Percentiles rank a stretch among this genome's conserved stretches.
These are phyloP conservation scores for Chlorella sp. DNA, from an alignment of 139 green algal species.

Conservation along the genomic window DNA sequence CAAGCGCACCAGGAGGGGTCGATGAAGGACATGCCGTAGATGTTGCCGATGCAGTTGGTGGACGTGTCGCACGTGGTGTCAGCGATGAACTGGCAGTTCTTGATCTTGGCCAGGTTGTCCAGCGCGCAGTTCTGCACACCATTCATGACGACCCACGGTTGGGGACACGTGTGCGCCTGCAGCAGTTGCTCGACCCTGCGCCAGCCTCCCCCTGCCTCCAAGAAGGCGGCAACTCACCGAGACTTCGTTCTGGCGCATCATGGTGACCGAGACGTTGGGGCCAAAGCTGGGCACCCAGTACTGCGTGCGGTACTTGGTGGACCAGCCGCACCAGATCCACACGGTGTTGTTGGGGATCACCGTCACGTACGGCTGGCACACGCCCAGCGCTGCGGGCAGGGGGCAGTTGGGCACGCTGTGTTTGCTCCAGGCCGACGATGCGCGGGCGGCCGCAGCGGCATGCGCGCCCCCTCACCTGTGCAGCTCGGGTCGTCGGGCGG, in stretches of 20 bases:
- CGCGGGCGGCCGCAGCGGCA: no score
- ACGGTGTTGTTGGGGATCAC: not conserved
- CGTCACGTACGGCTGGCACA: not conserved
- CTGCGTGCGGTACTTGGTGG: not conserved
- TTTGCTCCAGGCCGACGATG: no score
- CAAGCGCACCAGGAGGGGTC: not conserved
- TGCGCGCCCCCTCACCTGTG: no score
- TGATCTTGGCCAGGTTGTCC: not conserved
- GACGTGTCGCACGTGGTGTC: not conserved
- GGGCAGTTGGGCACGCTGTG: no score
- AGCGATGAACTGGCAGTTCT: not conserved
- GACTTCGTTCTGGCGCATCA: not conserved
- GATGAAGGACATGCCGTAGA: not conserved
- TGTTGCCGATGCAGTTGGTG: not conserved
- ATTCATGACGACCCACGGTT: not conserved
- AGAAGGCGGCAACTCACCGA: not conserved
- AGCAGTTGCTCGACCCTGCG: not conserved
- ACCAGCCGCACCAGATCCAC: not conserved
- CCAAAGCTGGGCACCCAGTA: not conserved
- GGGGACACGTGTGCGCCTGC: not conserved
- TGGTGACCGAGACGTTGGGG: not conserved
- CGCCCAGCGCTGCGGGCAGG: not conserved
- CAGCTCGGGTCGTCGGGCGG: no score
- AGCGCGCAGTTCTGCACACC: not conserved
- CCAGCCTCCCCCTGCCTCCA: no score